Conservation (phyloP, 106 monocot species). For the Triglochin maritima region DNA sequence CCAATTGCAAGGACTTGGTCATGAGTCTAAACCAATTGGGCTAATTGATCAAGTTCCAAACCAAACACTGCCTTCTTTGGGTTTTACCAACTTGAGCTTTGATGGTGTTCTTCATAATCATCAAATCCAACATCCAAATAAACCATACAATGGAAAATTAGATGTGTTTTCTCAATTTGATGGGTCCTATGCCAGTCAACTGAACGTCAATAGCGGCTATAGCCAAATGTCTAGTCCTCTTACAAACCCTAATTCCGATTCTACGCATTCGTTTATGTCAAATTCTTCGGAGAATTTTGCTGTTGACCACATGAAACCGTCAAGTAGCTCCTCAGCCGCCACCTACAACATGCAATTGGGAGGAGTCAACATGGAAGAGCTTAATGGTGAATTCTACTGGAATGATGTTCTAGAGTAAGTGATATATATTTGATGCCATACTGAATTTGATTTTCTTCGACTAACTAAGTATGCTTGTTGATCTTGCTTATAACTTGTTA, state of each 20-base stretch:
- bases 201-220: neutral
- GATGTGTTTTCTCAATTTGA: neutral
- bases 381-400: neutral
- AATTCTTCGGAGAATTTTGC: neutral
- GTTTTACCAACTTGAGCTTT: neutral
- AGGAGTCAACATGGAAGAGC: no score
- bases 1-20: constrained; percentile 1
- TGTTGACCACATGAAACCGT: neutral
- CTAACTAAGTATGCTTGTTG: no score
- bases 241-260: neutral
- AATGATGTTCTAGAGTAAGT: constrained; percentile 5
- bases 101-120: neutral
- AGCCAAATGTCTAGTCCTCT: constrained; percentile 3
- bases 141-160: neutral
- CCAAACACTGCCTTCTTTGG: neutral
- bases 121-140: neutral
- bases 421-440: no score
- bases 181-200: neutral
- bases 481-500: no score
- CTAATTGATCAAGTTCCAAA: neutral
- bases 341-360: no score
- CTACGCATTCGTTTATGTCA: neutral
- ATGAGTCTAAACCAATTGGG: neutral
- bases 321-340: no score
- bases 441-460: no score